Percentiles rank a stretch among this genome's conserved stretches.
phyloP scores from a whole-genome alignment of 495 filamentous ascomycete genomes.

The Amorphotheca resinae region DNA sequence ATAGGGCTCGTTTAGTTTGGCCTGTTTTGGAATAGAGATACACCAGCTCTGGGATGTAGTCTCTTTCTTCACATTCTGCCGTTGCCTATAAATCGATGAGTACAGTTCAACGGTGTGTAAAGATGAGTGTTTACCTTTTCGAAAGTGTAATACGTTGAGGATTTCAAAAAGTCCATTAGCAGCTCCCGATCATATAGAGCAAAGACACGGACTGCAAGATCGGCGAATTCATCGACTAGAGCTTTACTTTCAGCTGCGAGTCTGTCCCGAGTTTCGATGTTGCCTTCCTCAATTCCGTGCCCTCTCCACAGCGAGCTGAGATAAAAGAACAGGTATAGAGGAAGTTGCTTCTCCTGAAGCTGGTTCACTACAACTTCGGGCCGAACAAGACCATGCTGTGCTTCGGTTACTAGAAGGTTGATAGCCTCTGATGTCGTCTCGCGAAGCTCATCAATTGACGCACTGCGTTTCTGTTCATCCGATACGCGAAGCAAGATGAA shows the following conservation, averaged over 20 bases:
- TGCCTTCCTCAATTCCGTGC: constrained; percentile 35
- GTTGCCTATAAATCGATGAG: constrained; percentile 38
- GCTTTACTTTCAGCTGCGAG: constrained; percentile 48
- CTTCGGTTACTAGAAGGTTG: constrained; percentile 77
- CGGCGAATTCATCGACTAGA: constrained; percentile 75
- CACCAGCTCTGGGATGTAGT: constrained; percentile 81
- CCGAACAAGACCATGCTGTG: constrained; percentile 72
- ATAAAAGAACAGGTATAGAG: constrained; percentile 85
- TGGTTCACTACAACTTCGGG: constrained; percentile 68
- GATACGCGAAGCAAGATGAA: constrained; percentile 80
- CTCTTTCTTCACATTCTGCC: constrained; percentile 59
- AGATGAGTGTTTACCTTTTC: constrained; percentile 35
- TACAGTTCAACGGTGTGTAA: neutral
- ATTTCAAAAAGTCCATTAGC: constrained; percentile 76
- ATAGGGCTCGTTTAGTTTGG: constrained; percentile 77
- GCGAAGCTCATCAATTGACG: constrained; percentile 58
- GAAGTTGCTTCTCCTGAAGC: constrained; percentile 40
- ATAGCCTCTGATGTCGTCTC: constrained; percentile 69
- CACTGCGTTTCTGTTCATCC: constrained; percentile 52
- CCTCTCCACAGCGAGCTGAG: constrained; percentile 74
- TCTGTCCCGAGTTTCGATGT: constrained; percentile 31
- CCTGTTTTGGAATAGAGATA: constrained; percentile 91
- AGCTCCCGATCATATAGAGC: constrained; percentile 67
- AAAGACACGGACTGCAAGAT: constrained; percentile 75
- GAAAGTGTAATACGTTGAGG: constrained; percentile 70